Percentiles rank a stretch among this genome's conserved stretches.
Evolutionary conservation across 2,329 filamentous ascomycete genomes (phyloP).

Genomic region (Cordyceps cicadae): DNA sequence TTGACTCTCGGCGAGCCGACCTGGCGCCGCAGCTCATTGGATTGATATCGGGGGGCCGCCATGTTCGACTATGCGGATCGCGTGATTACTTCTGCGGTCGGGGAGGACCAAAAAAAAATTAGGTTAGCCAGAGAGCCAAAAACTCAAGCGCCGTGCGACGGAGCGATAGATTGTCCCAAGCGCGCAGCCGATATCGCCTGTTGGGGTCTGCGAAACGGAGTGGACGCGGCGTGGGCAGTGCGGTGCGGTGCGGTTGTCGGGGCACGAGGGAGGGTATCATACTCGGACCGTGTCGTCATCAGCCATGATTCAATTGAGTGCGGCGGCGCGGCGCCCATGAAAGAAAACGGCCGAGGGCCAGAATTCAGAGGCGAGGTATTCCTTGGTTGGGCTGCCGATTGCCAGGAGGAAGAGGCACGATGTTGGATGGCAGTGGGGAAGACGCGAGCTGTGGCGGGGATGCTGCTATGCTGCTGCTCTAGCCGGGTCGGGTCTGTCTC

Average conservation of each 20-base stretch:
- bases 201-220: neutral
- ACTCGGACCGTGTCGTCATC: constrained; percentile 36
- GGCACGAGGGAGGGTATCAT: constrained; percentile 20
- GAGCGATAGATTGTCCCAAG: neutral
- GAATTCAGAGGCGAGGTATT: constrained; percentile 39
- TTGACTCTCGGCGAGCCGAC: constrained; percentile 50
- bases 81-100: neutral
- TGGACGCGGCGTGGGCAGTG: constrained; percentile 5
- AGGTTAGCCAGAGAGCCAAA: neutral
- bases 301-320: constrained; percentile 41
- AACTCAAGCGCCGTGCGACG: neutral
- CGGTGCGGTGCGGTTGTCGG: constrained; percentile 3
- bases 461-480: neutral
- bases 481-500: too few relatives aligned
- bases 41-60: constrained; percentile 38
- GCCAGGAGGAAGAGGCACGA: neutral
- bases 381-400: constrained; percentile 34
- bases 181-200: neutral
- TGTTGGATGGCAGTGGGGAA: constrained; percentile 12
- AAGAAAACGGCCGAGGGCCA: constrained; percentile 16
- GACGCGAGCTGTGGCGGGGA: constrained; percentile 12
- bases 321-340: constrained; percentile 36
- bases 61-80: constrained; percentile 25
- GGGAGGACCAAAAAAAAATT: neutral
- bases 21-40: constrained; percentile 41